Conservation (phyloP, 352 stramenopile genomes). For the Albugo candida region DNA sequence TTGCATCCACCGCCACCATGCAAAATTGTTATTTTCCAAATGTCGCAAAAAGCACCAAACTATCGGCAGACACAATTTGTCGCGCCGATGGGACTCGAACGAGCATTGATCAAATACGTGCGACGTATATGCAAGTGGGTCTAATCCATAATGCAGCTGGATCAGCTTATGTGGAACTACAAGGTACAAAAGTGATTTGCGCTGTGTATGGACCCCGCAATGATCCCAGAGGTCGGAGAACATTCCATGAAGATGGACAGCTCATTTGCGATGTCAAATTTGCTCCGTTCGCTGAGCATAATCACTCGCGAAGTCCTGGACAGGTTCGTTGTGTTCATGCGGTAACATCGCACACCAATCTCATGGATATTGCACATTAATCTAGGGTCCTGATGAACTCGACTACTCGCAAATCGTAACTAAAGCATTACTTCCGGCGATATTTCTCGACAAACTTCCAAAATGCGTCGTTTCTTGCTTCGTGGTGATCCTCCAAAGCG, state of each 20-base stretch:
- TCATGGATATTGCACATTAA: neutral
- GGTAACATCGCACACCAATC: neutral
- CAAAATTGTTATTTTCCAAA: constrained; percentile 75
- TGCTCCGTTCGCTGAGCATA: constrained; percentile 54
- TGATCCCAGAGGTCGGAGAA: constrained; percentile 39
- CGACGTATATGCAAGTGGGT: constrained; percentile 68
- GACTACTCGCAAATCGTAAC: constrained; percentile 55
- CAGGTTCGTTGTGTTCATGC: constrained; percentile 9
- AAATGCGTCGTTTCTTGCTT: constrained; percentile 83
- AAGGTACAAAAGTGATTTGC: constrained; percentile 73
- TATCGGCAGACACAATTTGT: constrained; percentile 10
- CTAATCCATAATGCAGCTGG: constrained; percentile 64
- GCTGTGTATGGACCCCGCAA: constrained; percentile 76
- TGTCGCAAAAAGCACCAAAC: constrained; percentile 11
- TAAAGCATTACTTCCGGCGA: constrained; percentile 54
- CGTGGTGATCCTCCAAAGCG: constrained; percentile 70
- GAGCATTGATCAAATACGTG: constrained; percentile 65
- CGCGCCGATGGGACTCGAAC: constrained; percentile 18
- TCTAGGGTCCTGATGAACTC: constrained; percentile 45
- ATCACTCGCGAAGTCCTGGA: constrained; percentile 36
- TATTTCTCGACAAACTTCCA: constrained; percentile 74
- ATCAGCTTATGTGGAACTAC: constrained; percentile 79
- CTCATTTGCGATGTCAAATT: constrained; percentile 80
- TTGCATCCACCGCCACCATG: constrained; percentile 17
- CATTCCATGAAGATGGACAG: constrained; percentile 76